Evolutionary conservation across 148 eudicot genomes (phyloP).

Genomic region (Rhododendron griersonianum): DNA sequence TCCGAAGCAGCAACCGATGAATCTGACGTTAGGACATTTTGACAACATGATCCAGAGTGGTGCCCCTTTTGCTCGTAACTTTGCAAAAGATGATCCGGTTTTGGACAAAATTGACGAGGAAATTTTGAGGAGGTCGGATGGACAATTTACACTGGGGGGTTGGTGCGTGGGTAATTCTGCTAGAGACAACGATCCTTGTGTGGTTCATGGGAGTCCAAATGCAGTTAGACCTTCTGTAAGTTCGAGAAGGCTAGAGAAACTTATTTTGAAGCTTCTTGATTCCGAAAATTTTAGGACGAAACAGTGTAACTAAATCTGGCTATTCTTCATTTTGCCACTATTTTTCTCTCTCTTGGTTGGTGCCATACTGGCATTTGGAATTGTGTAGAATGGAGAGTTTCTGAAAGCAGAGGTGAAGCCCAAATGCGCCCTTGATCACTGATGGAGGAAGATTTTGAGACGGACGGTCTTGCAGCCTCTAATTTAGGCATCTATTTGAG

Average conservation of each 20-base stretch:
- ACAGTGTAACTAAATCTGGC: conserved; percentile 58
- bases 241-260: conserved; percentile 66
- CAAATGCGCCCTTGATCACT: background rate
- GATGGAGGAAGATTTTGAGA: background rate
- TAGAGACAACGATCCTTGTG: conserved; percentile 48
- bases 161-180: conserved; percentile 58
- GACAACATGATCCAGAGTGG: conserved; percentile 73
- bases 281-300: conserved; percentile 69
- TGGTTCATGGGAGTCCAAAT: conserved; percentile 46
- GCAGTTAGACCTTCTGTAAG: conserved; percentile 61
- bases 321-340: background rate
- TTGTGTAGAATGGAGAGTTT: background rate
- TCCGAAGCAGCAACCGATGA: conserved; percentile 53
- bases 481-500: background rate
- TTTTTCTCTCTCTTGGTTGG: background rate
- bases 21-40: conserved; percentile 57
- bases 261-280: conserved; percentile 66
- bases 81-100: conserved; percentile 57
- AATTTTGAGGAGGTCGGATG: conserved; percentile 45
- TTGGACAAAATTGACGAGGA: conserved; percentile 70
- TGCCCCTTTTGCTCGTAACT: conserved; percentile 68
- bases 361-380: background rate
- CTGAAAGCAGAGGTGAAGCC: background rate
- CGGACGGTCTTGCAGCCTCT: background rate
- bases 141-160: conserved; percentile 52